These are phyloP conservation scores for Pseudogymnoascus sp. DNA, from an alignment of 2,329 filamentous ascomycete genomes.

Conservation along the genomic window DNA sequence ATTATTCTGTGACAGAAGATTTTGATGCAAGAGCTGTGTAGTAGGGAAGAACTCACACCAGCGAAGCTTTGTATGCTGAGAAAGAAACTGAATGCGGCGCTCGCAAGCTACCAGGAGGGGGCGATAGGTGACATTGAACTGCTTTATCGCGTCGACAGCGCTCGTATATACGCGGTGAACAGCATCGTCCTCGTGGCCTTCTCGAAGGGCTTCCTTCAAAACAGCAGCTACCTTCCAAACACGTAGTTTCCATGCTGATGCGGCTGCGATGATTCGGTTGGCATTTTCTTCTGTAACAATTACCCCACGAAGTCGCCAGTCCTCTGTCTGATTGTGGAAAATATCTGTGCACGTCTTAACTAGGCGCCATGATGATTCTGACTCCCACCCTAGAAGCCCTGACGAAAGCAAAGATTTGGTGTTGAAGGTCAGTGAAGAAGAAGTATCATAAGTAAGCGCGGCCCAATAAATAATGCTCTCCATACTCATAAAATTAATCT, in stretches of 20 bases:
- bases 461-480: slow-evolving; percentile 38
- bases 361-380: slow-evolving; percentile 25
- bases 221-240: slow-evolving; percentile 27
- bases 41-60: slow-evolving; percentile 24
- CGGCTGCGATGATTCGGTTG: slow-evolving; percentile 26
- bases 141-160: slow-evolving; percentile 23
- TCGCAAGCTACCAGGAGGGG: slow-evolving; percentile 24
- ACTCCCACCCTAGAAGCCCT: slow-evolving; percentile 27
- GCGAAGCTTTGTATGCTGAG: slow-evolving; percentile 26
- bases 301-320: slow-evolving; percentile 22
- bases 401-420: slow-evolving; percentile 34
- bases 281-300: slow-evolving; percentile 25
- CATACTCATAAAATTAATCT: slow-evolving; percentile 30
- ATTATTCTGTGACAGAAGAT: not conserved
- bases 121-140: slow-evolving; percentile 26
- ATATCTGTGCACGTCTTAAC: slow-evolving; percentile 24
- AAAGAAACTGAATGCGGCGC: slow-evolving; percentile 26
- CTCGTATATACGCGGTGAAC: slow-evolving; percentile 23
- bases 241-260: slow-evolving; percentile 24
- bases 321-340: slow-evolving; percentile 25
- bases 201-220: slow-evolving; percentile 28
- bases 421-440: slow-evolving; percentile 35
- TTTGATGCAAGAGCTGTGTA: not conserved
- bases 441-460: slow-evolving; percentile 37
- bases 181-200: slow-evolving; percentile 26